Evolutionary conservation across 1,139 yeast species (phyloP).

Genomic region (Taphrina flavorubra): DNA sequence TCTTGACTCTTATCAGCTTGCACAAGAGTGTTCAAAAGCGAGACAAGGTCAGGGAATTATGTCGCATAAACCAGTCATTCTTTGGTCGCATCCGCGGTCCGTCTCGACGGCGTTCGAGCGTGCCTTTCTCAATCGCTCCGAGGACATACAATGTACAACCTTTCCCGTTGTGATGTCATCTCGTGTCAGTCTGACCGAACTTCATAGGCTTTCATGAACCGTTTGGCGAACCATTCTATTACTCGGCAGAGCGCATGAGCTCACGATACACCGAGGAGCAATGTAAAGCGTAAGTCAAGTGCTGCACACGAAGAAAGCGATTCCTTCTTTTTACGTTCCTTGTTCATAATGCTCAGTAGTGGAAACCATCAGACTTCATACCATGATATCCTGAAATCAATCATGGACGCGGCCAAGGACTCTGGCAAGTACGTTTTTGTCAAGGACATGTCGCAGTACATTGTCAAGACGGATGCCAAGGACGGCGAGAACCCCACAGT

Average conservation of each 20-base stretch:
- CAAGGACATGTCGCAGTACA: slow-evolving; percentile 40
- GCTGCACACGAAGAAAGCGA: too few relatives aligned
- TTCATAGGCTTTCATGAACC: slow-evolving; percentile 36
- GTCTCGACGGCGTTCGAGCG: slow-evolving; percentile 41
- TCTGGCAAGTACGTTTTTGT: slow-evolving; percentile 33
- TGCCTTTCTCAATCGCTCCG: slow-evolving; percentile 35
- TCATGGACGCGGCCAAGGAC: slow-evolving; percentile 24
- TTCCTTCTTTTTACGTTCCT: not conserved
- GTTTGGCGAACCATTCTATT: slow-evolving; percentile 39
- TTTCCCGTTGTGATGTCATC: not conserved
- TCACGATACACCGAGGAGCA: slow-evolving; percentile 37
- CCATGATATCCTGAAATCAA: slow-evolving; percentile 8
- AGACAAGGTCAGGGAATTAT: not conserved
- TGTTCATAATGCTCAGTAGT: slow-evolving; percentile 34
- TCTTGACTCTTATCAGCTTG: too few relatives aligned
- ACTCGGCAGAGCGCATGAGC: slow-evolving; percentile 39
- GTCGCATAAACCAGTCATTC: slow-evolving; percentile 36
- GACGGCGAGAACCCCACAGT: slow-evolving; percentile 34
- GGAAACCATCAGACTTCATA: slow-evolving; percentile 23
- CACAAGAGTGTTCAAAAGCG: too few relatives aligned
- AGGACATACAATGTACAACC: slow-evolving; percentile 31
- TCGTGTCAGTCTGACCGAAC: not conserved
- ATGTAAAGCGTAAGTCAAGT: slow-evolving; percentile 23
- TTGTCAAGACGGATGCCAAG: slow-evolving; percentile 23
- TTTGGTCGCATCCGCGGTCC: slow-evolving; percentile 41